A percentile compares a stretch with the other conserved stretches of the same genome.
phyloP scores from a whole-genome alignment of 139 green algal species.

The Picochlorum sp. region DNA sequence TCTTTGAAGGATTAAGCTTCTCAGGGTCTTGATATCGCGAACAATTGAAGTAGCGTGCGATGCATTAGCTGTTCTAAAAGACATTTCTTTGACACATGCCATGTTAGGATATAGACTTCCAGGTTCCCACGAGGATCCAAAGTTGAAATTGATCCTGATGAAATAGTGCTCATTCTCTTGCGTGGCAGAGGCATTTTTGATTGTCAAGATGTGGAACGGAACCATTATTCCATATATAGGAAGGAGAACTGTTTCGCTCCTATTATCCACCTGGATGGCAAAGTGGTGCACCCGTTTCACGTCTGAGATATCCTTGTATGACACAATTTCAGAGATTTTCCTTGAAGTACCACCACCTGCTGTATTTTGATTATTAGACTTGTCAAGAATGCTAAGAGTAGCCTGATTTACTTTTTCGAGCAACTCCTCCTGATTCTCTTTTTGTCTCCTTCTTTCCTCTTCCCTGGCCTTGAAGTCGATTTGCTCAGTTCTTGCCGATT shows the following conservation, averaged over 20 bases:
- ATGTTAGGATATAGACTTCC: constrained; percentile 49
- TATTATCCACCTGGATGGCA: constrained; percentile 67
- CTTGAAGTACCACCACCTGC: constrained; percentile 5
- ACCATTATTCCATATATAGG: constrained; percentile 95
- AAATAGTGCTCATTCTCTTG: constrained; percentile 63
- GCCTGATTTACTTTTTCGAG: constrained; percentile 74
- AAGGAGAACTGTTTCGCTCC: constrained; percentile 80
- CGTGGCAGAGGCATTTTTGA: constrained; percentile 76
- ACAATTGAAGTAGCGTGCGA: constrained; percentile 55
- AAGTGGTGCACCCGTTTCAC: constrained; percentile 57
- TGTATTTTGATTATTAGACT: constrained; percentile 1
- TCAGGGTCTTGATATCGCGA: constrained; percentile 89
- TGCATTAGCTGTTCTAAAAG: constrained; percentile 71
- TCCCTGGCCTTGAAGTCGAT: constrained; percentile 62
- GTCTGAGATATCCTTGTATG: constrained; percentile 66
- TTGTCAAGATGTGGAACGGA: constrained; percentile 93
- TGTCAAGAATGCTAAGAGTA: constrained; percentile 47
- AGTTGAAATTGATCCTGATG: constrained; percentile 95
- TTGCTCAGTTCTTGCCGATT: constrained; percentile 59
- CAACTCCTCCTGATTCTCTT: constrained; percentile 74
- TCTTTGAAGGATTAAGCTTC: constrained; percentile 52
- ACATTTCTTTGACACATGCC: constrained; percentile 90
- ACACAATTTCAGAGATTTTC: constrained; percentile 51
- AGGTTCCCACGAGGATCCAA: constrained; percentile 64
- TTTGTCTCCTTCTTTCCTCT: constrained; percentile 49